Evolutionary conservation across 257 asterid genomes (phyloP).

Genomic region (Thymus quinquecostatus): DNA sequence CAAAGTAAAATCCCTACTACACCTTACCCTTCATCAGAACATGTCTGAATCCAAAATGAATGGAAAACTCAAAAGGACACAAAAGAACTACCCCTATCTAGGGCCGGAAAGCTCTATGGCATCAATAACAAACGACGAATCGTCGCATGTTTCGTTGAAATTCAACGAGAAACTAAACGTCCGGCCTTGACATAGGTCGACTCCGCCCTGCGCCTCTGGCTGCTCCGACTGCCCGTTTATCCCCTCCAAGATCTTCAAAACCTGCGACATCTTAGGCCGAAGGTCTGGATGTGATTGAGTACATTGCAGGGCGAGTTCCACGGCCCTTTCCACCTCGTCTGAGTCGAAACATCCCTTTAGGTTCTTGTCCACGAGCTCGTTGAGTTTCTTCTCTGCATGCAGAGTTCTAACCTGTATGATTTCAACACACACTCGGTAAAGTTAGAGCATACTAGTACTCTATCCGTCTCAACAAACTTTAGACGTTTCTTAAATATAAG

Average conservation of each 20-base stretch:
- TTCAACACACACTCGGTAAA: background rate
- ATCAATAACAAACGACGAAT: slow-evolving; percentile 74
- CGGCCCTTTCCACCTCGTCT: slow-evolving; percentile 64
- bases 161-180: slow-evolving; percentile 72
- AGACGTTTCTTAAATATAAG: too few species aligned
- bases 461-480: too few species aligned
- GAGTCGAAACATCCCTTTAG: slow-evolving; percentile 57
- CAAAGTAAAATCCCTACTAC: background rate
- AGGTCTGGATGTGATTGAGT: slow-evolving; percentile 69
- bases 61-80: background rate
- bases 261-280: slow-evolving; percentile 81
- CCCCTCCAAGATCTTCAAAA: slow-evolving; percentile 61
- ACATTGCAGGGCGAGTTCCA: slow-evolving; percentile 65
- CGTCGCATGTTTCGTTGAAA: slow-evolving; percentile 55
- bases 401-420: slow-evolving; percentile 59
- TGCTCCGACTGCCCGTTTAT: slow-evolving; percentile 50
- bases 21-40: background rate
- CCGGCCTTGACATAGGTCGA: slow-evolving; percentile 48
- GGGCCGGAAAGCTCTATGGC: slow-evolving; percentile 97
- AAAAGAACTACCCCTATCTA: slow-evolving; percentile 34
- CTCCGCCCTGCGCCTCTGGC: slow-evolving; percentile 52
- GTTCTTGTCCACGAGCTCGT: slow-evolving; percentile 72
- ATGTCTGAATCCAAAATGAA: background rate
- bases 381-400: slow-evolving; percentile 61
- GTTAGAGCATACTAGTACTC: background rate